phyloP scores from a whole-genome alignment of 495 filamentous ascomycete genomes.

The Symbiotaphrina buchneri region DNA sequence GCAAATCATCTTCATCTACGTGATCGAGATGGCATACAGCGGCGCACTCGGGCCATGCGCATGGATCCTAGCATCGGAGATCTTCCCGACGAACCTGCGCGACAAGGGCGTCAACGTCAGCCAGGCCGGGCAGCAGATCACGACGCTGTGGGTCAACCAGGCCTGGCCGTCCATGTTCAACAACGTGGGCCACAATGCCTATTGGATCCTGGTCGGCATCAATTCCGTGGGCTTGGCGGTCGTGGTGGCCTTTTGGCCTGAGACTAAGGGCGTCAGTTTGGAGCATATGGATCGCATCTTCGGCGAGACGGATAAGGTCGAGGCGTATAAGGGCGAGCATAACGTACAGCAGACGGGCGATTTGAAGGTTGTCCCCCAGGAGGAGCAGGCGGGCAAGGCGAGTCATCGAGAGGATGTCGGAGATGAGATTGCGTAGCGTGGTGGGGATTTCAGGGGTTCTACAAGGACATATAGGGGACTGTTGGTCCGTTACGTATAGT shows the following conservation, averaged over 20 bases:
- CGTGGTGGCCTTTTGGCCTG: conserved; percentile 15
- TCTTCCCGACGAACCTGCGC: conserved; percentile 16
- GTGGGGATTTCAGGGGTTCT: too few relatives aligned
- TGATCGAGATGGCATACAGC: conserved; percentile 16
- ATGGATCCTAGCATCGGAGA: conserved; percentile 13
- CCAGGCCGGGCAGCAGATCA: conserved; percentile 15
- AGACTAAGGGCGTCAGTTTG: conserved; percentile 11
- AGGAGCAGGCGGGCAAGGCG: too few relatives aligned
- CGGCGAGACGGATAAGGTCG: conserved; percentile 14
- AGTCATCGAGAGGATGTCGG: too few relatives aligned
- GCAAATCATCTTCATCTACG: conserved; percentile 16
- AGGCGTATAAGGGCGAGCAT: too few relatives aligned
- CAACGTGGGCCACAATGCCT: conserved; percentile 13
- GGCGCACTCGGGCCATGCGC: conserved; percentile 17
- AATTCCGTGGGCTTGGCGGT: conserved; percentile 16
- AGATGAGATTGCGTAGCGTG: too few relatives aligned
- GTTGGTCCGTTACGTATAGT: too few relatives aligned
- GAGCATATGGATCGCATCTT: conserved; percentile 19
- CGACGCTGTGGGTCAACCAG: conserved; percentile 14
- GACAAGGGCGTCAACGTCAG: conserved; percentile 16
- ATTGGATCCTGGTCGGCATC: conserved; percentile 15
- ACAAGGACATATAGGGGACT: too few relatives aligned
- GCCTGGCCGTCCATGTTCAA: conserved; percentile 16
- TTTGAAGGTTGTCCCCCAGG: too few relatives aligned
- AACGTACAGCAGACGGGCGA: too few relatives aligned